A percentile compares a stretch with the other conserved stretches of the same genome.
Conservation (phyloP, 2,329 filamentous ascomycete genomes). For the Epichloe gansuensis region DNA sequence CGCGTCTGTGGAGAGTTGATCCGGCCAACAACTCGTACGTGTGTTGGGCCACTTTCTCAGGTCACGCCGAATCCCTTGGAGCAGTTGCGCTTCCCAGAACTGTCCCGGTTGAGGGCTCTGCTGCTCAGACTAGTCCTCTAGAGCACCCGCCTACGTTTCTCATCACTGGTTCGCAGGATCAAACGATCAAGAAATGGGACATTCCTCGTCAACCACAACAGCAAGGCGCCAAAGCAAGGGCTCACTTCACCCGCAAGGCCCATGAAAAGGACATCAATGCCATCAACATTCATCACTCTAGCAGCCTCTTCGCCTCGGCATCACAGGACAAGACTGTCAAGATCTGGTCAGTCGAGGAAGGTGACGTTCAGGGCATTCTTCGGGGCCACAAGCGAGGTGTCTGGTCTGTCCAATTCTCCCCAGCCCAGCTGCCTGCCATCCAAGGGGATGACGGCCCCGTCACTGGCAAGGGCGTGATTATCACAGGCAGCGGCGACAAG, state of each 20-base stretch:
- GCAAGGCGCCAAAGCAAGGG: conserved; percentile 38
- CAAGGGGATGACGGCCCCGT: conserved; percentile 59
- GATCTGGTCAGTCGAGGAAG: conserved; percentile 84
- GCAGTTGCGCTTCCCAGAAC: conserved; percentile 72
- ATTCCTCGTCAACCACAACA: conserved; percentile 44
- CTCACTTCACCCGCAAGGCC: conserved; percentile 79
- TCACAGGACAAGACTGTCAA: conserved; percentile 96
- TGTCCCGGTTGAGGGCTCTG: conserved; percentile 52
- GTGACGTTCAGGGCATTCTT: conserved; percentile 81
- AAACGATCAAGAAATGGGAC: conserved; percentile 91
- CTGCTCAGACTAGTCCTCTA: conserved; percentile 59
- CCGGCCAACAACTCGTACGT: conserved; percentile 57
- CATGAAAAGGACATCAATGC: conserved; percentile 99
- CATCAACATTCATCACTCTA: conserved; percentile 63
- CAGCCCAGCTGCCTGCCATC: conserved; percentile 59
- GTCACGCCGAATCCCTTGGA: conserved; percentile 87
- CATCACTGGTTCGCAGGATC: conserved; percentile 86
- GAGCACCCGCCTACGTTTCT: conserved; percentile 72
- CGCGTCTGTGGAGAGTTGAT: conserved; percentile 80
- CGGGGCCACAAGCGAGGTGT: conserved; percentile 89
- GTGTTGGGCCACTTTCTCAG: conserved; percentile 74
- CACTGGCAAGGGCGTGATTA: conserved; percentile 66
- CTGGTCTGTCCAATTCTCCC: conserved; percentile 88
- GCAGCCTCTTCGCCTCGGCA: conserved; percentile 81
- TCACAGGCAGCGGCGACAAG: conserved; percentile 92